These are phyloP conservation scores for Dactylellina sp. DNA, from an alignment of 2,329 filamentous ascomycete species.

Conservation along the genomic window DNA sequence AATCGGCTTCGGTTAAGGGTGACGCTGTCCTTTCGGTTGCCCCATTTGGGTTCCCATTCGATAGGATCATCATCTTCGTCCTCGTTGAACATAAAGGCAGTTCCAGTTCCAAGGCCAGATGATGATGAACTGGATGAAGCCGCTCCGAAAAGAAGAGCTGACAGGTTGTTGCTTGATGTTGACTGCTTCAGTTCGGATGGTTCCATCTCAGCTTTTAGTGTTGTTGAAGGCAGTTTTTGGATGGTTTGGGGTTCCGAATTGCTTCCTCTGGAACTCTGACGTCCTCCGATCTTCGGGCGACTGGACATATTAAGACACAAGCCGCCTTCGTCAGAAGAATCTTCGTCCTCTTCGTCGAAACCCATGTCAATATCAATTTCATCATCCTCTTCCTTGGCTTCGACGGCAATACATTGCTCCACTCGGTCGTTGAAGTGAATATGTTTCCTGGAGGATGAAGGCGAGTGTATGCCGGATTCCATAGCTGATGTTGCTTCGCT, in stretches of 20 bases:
- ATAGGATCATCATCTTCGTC: slow-evolving; percentile 60
- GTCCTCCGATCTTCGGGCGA: slow-evolving; percentile 68
- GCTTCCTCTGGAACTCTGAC: slow-evolving; percentile 70
- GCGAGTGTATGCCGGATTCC: slow-evolving; percentile 77
- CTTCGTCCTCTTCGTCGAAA: slow-evolving; percentile 67
- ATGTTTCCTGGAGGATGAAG: slow-evolving; percentile 74
- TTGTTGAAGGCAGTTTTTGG: slow-evolving; percentile 86
- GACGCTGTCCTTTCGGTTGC: slow-evolving; percentile 47
- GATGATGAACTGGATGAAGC: slow-evolving; percentile 64
- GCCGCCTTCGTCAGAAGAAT: slow-evolving; percentile 72
- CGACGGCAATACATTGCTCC: slow-evolving; percentile 93
- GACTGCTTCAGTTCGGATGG: slow-evolving; percentile 75
- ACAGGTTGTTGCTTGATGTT: slow-evolving; percentile 65
- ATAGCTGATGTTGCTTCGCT: slow-evolving; percentile 75
- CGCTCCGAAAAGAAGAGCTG: slow-evolving; percentile 58
- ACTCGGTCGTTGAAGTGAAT: slow-evolving; percentile 98
- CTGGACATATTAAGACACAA: slow-evolving; percentile 83
- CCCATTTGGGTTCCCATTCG: slow-evolving; percentile 57
- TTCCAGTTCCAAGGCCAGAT: slow-evolving; percentile 51
- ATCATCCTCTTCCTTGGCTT: slow-evolving; percentile 82
- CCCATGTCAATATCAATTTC: slow-evolving; percentile 70
- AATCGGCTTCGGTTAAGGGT: slow-evolving; percentile 47
- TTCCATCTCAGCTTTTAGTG: slow-evolving; percentile 83
- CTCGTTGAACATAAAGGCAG: slow-evolving; percentile 56
- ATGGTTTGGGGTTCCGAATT: slow-evolving; percentile 80